Evolutionary conservation across 1,284 basidiomycete species (phyloP).

Genomic region (Chalciporus sp.): DNA sequence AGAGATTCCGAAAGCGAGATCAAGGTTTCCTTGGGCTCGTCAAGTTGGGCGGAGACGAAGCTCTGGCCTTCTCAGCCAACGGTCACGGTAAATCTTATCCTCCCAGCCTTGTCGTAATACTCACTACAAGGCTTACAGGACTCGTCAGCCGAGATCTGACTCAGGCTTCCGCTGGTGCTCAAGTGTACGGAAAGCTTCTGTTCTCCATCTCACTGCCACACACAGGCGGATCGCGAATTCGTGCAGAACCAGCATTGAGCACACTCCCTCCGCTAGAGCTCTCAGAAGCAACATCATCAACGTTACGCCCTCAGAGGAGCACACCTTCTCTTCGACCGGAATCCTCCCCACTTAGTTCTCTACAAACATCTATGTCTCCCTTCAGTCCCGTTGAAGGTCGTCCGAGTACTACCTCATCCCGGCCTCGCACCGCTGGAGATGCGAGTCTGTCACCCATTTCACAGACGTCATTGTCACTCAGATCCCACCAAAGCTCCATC

Average conservation of each 20-base stretch:
- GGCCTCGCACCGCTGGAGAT: constrained; percentile 24
- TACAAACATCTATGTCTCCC: constrained; percentile 23
- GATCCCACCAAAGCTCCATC: constrained; percentile 15
- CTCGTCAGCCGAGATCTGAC: constrained; percentile 35
- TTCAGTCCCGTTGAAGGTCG: constrained; percentile 15
- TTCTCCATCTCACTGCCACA: constrained; percentile 35
- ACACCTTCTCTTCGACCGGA: constrained; percentile 25
- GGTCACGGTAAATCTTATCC: constrained; percentile 27
- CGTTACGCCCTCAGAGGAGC: constrained; percentile 26
- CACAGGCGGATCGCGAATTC: constrained; percentile 24
- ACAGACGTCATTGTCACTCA: constrained; percentile 13
- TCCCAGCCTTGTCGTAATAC: not conserved
- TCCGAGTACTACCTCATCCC: constrained; percentile 10
- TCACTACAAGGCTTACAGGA: constrained; percentile 21
- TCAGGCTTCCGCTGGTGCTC: constrained; percentile 27
- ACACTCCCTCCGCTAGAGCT: constrained; percentile 18
- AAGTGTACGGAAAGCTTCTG: constrained; percentile 38
- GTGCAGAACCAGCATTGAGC: constrained; percentile 18
- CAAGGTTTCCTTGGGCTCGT: constrained; percentile 70
- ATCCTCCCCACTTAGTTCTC: constrained; percentile 17
- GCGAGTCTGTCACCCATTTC: constrained; percentile 10
- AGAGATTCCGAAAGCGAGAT: constrained; percentile 96
- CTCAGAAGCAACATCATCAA: constrained; percentile 14
- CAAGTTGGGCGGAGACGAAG: constrained; percentile 29
- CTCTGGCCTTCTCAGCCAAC: constrained; percentile 27